A percentile compares a stretch with the other conserved stretches of the same genome.
These are phyloP conservation scores for Eimeria nieschulzi DNA, from an alignment of 169 alveolate species.

Conservation along the genomic window DNA sequence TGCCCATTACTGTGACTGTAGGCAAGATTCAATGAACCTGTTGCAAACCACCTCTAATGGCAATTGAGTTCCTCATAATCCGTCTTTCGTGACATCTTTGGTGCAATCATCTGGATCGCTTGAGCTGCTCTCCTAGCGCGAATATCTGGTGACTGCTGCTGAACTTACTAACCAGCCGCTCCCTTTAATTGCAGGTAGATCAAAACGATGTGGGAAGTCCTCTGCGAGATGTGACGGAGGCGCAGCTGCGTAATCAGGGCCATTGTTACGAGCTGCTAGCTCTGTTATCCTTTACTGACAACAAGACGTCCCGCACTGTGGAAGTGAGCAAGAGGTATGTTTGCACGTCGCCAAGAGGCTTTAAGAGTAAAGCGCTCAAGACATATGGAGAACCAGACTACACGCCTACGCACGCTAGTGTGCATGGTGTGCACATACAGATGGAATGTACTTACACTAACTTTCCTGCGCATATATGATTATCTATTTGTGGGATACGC, in stretches of 20 bases:
- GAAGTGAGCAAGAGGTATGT: slow-evolving; percentile 79
- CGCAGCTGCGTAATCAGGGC: slow-evolving; percentile 77
- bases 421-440: too few species aligned
- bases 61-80: too few species aligned
- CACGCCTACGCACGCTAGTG: too few species aligned
- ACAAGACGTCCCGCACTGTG: slow-evolving; percentile 78
- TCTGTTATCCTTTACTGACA: slow-evolving; percentile 79
- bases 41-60: too few species aligned
- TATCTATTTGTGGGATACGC: too few species aligned
- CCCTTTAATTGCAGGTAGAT: slow-evolving; percentile 54
- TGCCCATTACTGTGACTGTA: slow-evolving; percentile 81
- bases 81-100: background rate
- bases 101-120: background rate
- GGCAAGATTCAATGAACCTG: background rate
- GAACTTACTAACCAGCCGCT: background rate
- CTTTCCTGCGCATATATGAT: too few species aligned
- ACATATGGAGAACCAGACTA: too few species aligned
- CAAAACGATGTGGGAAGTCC: slow-evolving; percentile 76
- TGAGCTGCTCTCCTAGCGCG: too few species aligned
- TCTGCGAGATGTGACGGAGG: slow-evolving; percentile 73
- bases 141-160: too few species aligned
- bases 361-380: too few species aligned
- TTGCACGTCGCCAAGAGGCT: background rate
- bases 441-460: too few species aligned
- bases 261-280: slow-evolving; percentile 77